Evolutionary conservation across 192 early-diverging fungal species (phyloP).

Genomic region (Mortierella claussenii): DNA sequence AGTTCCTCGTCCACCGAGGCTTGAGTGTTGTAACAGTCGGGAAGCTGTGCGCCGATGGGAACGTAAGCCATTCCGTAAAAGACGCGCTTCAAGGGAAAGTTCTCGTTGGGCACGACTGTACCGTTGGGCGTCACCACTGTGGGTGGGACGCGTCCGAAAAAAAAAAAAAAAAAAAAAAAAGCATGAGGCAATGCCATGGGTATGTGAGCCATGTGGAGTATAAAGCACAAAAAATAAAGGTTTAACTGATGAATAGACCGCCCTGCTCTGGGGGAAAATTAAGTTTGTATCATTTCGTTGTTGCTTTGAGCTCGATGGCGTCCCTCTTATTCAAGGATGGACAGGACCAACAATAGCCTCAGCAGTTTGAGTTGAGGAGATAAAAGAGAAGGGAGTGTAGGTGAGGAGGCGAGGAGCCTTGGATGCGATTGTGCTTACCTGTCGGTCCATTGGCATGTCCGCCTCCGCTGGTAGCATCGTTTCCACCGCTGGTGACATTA

Average conservation of each 20-base stretch:
- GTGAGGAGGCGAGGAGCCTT: not conserved
- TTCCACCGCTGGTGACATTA: not conserved
- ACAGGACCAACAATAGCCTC: no score
- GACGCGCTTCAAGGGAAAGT: slow-evolving; percentile 37
- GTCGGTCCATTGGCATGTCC: slow-evolving; percentile 13
- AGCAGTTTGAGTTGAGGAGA: no score
- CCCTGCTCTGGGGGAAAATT: no score
- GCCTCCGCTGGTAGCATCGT: not conserved
- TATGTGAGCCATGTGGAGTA: no score
- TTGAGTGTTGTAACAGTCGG: slow-evolving; percentile 55
- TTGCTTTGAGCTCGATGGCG: no score
- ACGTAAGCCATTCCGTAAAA: slow-evolving; percentile 61
- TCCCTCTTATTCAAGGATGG: no score
- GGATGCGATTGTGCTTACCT: no score
- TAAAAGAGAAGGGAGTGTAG: not conserved
- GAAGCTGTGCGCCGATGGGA: slow-evolving; percentile 46
- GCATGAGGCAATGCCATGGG: no score
- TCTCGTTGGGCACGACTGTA: slow-evolving; percentile 24
- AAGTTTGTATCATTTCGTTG: no score
- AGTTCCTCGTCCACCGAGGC: slow-evolving; percentile 48
- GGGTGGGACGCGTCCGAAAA: not conserved
- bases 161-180: slow-evolving; percentile 10
- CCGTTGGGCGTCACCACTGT: slow-evolving; percentile 38
- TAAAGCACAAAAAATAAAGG: no score
- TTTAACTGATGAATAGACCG: no score